Percentiles rank a stretch among this genome's conserved stretches.
These are phyloP conservation scores for Podaxis sp. DNA, from an alignment of 768 basidiomycete genomes.

Conservation along the genomic window DNA sequence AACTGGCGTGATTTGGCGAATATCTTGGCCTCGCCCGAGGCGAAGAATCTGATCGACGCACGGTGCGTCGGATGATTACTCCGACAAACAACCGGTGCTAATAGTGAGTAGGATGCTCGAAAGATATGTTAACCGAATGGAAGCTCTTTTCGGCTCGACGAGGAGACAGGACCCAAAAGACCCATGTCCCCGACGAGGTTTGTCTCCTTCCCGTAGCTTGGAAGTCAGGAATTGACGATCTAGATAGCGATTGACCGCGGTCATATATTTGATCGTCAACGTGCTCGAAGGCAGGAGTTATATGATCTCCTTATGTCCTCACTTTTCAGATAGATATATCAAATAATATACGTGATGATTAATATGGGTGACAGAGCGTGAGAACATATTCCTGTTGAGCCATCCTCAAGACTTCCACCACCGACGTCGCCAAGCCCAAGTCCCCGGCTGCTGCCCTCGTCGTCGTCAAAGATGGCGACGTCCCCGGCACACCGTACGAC, in stretches of 20 bases:
- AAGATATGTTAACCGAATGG: slow-evolving; percentile 1
- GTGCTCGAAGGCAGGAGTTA: not conserved
- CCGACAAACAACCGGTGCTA: not conserved
- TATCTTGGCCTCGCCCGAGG: slow-evolving; percentile 2
- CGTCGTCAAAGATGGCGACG: slow-evolving; percentile 16
- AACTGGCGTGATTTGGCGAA: slow-evolving; percentile 5
- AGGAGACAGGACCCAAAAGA: not conserved
- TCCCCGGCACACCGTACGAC: slow-evolving; percentile 20
- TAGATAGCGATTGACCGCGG: not conserved
- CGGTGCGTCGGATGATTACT: not conserved
- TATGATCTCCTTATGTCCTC: not conserved
- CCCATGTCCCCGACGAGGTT: not conserved
- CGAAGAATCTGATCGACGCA: not conserved
- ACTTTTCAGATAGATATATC: not conserved
- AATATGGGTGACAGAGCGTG: not conserved
- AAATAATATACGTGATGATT: not conserved
- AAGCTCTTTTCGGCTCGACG: not conserved
- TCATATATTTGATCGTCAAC: not conserved
- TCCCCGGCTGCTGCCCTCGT: slow-evolving; percentile 3
- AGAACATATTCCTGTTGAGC: slow-evolving; percentile 1
- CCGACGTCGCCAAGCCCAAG: not conserved
- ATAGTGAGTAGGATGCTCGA: not conserved
- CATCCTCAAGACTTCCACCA: slow-evolving; percentile 1
- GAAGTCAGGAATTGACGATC: not conserved
- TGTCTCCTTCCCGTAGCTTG: not conserved